Conservation (phyloP, 441 rosid genomes). For the Populus tomentosa region DNA sequence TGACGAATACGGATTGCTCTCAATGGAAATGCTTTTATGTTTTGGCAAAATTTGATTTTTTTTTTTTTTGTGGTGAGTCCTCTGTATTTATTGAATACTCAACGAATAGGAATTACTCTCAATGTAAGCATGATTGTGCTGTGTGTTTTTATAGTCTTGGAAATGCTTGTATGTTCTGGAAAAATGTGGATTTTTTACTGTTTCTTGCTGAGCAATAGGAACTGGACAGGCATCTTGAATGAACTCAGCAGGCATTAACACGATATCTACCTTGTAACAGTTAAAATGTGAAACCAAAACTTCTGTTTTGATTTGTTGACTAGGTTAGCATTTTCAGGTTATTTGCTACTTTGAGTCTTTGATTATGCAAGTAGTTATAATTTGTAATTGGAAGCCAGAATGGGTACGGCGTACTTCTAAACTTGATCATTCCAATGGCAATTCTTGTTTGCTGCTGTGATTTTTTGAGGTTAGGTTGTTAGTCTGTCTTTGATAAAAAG, state of each 20-base stretch:
- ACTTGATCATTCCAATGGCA: background rate
- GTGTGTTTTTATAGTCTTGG: background rate
- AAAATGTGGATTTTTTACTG: no score
- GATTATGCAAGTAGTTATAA: background rate
- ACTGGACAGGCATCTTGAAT: background rate
- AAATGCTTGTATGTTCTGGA: background rate
- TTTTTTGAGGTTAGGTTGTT: background rate
- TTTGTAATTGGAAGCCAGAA: background rate
- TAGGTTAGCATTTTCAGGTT: background rate
- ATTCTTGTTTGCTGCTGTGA: background rate
- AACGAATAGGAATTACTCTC: background rate
- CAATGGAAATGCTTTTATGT: background rate
- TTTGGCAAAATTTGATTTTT: background rate
- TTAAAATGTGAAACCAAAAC: background rate
- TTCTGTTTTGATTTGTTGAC: background rate
- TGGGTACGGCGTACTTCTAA: background rate
- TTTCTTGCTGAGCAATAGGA: background rate
- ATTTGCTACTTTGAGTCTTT: background rate
- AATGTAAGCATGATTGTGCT: background rate
- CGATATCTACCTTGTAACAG: background rate
- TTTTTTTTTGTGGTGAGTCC: background rate
- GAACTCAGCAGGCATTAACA: background rate
- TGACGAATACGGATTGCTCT: background rate
- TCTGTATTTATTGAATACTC: background rate
- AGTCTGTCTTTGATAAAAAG: background rate